Percentiles rank a stretch among this genome's conserved stretches.
Conservation (phyloP, 129 eudicot species). For the Oenanthe sinensis region DNA sequence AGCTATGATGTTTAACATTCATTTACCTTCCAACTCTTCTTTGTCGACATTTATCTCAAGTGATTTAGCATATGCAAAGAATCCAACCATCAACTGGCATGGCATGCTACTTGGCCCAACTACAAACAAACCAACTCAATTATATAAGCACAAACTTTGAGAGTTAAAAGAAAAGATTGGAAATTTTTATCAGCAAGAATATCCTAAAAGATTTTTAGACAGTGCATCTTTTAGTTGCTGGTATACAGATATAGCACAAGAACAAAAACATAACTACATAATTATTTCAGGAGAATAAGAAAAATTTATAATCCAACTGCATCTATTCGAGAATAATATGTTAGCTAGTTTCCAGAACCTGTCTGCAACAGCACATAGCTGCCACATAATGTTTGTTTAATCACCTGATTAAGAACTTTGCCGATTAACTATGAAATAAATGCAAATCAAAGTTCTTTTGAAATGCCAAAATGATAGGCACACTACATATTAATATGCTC, state of each 20-base stretch:
- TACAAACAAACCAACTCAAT: slow-evolving; percentile 19
- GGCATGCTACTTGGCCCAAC: slow-evolving; percentile 97
- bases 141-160: neutral
- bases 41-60: slow-evolving; percentile 85
- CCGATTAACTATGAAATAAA: neutral
- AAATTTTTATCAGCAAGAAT: neutral
- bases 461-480: neutral
- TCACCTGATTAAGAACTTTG: neutral
- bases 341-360: neutral
- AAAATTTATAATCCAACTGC: neutral
- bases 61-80: slow-evolving; percentile 80
- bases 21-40: slow-evolving; percentile 77
- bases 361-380: neutral
- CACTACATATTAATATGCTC: neutral
- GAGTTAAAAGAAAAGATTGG: neutral
- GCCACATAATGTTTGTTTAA: neutral
- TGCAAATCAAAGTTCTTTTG: neutral
- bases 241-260: neutral
- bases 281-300: neutral
- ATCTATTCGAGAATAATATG: neutral
- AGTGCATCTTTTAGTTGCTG: neutral
- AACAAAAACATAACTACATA: neutral
- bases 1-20: neutral
- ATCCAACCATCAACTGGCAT: slow-evolving; percentile 90
- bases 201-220: neutral